These are phyloP conservation scores for Phytophthora podocarpi DNA, from an alignment of 352 stramenopile genomes.

Conservation along the genomic window DNA sequence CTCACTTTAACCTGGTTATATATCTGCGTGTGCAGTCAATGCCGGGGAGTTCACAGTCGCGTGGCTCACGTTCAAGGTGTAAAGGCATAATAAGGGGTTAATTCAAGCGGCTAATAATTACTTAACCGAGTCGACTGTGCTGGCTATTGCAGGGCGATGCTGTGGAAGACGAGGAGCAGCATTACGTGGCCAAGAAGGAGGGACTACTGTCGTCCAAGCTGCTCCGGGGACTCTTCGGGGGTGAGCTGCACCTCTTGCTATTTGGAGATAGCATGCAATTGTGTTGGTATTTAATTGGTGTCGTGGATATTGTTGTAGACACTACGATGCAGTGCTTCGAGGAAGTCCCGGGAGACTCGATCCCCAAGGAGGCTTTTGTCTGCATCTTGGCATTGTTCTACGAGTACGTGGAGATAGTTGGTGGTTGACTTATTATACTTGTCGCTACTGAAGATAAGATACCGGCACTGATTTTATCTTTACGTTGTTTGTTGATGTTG, in stretches of 20 bases:
- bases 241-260: conserved; percentile 31
- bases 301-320: conserved; percentile 34
- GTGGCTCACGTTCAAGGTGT: conserved; percentile 88
- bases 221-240: conserved; percentile 73
- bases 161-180: conserved; percentile 67
- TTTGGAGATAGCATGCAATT: background rate
- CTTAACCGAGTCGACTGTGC: background rate
- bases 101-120: background rate
- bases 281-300: too few species aligned
- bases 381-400: conserved; percentile 74
- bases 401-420: conserved; percentile 56
- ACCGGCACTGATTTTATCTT: too few species aligned
- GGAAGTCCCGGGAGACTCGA: conserved; percentile 52
- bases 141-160: conserved; percentile 60
- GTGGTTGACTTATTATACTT: background rate
- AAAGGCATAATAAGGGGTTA: background rate
- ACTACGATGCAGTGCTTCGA: conserved; percentile 70
- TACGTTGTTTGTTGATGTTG: conserved; percentile 4
- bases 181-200: conserved; percentile 68
- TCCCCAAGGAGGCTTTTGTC: conserved; percentile 80
- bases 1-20: conserved; percentile 8
- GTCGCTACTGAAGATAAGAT: background rate
- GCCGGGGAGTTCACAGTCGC: conserved; percentile 81
- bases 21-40: conserved; percentile 50
- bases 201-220: conserved; percentile 80